Conservation (phyloP, 2,329 filamentous ascomycete species). For the Clarireedia monteithiana region DNA sequence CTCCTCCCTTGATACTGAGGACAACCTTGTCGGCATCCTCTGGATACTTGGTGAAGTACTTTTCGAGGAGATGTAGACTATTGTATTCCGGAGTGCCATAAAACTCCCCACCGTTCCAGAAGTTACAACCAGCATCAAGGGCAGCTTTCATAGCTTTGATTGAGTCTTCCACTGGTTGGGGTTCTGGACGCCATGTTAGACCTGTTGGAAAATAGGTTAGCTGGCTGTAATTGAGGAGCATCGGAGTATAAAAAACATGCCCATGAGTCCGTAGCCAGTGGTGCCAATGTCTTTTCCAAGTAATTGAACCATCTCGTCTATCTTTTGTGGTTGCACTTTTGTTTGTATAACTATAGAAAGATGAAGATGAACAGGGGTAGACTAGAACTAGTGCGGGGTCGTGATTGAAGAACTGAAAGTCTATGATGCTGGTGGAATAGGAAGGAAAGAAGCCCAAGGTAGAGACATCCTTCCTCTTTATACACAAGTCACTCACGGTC, state of each 20-base stretch:
- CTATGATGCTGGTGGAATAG: background rate
- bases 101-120: conserved; percentile 59
- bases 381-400: background rate
- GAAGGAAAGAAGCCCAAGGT: background rate
- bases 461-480: background rate
- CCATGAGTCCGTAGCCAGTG: conserved; percentile 25
- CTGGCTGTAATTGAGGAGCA: background rate
- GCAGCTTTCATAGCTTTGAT: conserved; percentile 49
- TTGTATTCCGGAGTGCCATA: conserved; percentile 55
- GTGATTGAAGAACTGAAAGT: too few relatives aligned
- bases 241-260: background rate
- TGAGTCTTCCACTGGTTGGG: conserved; percentile 38
- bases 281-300: conserved; percentile 23
- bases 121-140: conserved; percentile 36
- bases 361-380: background rate
- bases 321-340: background rate
- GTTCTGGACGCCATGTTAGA: conserved; percentile 27
- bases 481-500: too few relatives aligned
- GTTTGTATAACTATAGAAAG: background rate
- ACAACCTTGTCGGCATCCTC: conserved; percentile 55
- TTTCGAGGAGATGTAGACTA: conserved; percentile 49
- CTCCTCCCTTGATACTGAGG: conserved; percentile 54
- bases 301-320: conserved; percentile 20
- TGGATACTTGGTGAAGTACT: conserved; percentile 57
- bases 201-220: conserved; percentile 15